These are phyloP conservation scores for Clitopilus hobsonii DNA, from an alignment of 768 basidiomycete species.

Conservation along the genomic window DNA sequence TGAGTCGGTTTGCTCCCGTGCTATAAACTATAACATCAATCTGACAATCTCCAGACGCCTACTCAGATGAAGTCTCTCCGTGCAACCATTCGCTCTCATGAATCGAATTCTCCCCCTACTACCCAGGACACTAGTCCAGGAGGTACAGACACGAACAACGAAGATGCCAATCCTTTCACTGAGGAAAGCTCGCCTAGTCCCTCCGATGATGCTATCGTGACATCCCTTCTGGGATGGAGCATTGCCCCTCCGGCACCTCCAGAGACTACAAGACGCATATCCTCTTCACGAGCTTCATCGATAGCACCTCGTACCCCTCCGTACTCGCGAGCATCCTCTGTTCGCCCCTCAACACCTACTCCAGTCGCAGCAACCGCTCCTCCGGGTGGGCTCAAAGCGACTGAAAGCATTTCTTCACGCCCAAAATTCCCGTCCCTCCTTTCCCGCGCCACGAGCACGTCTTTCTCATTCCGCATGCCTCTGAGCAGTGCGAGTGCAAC, in stretches of 20 bases:
- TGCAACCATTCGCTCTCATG: constrained; percentile 37
- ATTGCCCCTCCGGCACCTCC: constrained; percentile 30
- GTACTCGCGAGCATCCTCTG: constrained; percentile 31
- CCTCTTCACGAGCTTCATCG: constrained; percentile 29
- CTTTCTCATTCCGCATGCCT: constrained; percentile 20
- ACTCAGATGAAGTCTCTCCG: constrained; percentile 52
- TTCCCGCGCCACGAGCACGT: constrained; percentile 12
- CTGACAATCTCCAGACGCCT: constrained; percentile 36
- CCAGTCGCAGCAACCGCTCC: not conserved
- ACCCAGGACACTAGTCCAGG: not conserved
- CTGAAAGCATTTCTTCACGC: constrained; percentile 1
- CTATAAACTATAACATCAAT: constrained; percentile 1
- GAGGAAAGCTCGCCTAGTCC: constrained; percentile 12
- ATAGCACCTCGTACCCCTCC: constrained; percentile 25
- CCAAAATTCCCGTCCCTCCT: constrained; percentile 12
- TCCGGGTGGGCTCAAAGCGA: not conserved
- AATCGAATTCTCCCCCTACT: constrained; percentile 7
- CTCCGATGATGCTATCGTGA: constrained; percentile 39
- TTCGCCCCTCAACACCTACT: constrained; percentile 12
- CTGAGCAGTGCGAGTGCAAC: constrained; percentile 5
- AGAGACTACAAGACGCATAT: constrained; percentile 22
- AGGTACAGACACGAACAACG: not conserved
- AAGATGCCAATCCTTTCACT: constrained; percentile 11
- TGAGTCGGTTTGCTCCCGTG: constrained; percentile 27
- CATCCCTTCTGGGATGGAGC: constrained; percentile 49